Evolutionary conservation across 768 basidiomycete species (phyloP).

Genomic region (Trametes meyenii): DNA sequence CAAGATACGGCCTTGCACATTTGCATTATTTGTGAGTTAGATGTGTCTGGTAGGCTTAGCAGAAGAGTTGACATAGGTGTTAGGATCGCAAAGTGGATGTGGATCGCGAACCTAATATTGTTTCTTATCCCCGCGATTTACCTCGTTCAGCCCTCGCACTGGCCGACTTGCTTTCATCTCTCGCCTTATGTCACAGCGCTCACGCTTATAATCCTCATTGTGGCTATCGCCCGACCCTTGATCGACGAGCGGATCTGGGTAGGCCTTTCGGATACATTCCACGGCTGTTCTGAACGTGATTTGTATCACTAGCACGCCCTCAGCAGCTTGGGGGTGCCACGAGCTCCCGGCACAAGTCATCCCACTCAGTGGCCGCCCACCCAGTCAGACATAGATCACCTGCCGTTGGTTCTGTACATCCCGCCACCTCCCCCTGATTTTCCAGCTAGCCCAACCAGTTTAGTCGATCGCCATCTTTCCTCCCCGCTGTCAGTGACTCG

Average conservation of each 20-base stretch:
- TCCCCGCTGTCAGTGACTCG: background rate
- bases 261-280: background rate
- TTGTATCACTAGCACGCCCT: background rate
- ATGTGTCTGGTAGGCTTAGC: no score
- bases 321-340: no score
- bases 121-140: no score
- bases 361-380: conserved; percentile 5
- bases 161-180: background rate
- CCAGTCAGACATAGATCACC: conserved; percentile 5
- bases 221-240: no score
- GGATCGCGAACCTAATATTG: no score
- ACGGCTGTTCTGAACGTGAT: background rate
- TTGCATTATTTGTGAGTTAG: no score
- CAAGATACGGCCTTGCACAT: no score
- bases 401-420: conserved; percentile 15
- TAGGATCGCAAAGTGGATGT: no score
- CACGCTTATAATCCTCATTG: background rate
- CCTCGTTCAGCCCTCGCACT: background rate
- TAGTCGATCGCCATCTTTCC: background rate
- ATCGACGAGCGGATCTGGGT: background rate
- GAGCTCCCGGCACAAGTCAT: background rate
- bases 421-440: conserved; percentile 4
- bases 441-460: background rate
- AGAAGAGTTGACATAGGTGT: no score
- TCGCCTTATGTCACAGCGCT: background rate